phyloP scores from a whole-genome alignment of 2,329 filamentous ascomycete species.

The Xenosphaeropsis pyriputrescens region DNA sequence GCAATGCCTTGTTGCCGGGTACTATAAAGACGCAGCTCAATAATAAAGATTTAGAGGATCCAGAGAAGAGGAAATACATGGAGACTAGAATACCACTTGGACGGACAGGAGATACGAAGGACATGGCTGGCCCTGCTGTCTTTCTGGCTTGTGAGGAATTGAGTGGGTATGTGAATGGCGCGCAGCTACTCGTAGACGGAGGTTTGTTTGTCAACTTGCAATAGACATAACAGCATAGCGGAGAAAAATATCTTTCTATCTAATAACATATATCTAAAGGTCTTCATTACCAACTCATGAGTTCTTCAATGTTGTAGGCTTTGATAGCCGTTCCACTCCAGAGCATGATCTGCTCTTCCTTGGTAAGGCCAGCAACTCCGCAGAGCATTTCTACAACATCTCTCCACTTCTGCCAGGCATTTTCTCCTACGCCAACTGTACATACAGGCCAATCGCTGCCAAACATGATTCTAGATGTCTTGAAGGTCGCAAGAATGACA shows the following conservation, averaged over 20 bases:
- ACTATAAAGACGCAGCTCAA: slow-evolving; percentile 77
- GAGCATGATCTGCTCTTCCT: slow-evolving; percentile 48
- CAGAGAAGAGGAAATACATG: slow-evolving; percentile 62
- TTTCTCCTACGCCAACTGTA: slow-evolving; percentile 39
- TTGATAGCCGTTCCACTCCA: slow-evolving; percentile 59
- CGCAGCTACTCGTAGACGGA: slow-evolving; percentile 75
- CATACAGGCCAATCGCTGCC: slow-evolving; percentile 92
- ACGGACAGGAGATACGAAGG: slow-evolving; percentile 53
- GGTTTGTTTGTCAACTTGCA: slow-evolving; percentile 84
- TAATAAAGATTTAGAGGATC: slow-evolving; percentile 64
- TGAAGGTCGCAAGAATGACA: slow-evolving; percentile 58
- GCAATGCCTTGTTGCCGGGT: slow-evolving; percentile 72
- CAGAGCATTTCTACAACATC: slow-evolving; percentile 55
- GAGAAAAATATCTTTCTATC: not conserved
- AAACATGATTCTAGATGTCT: slow-evolving; percentile 65
- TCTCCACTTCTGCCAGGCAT: slow-evolving; percentile 64
- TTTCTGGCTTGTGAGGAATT: slow-evolving; percentile 70
- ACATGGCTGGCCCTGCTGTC: slow-evolving; percentile 72
- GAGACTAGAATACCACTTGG: slow-evolving; percentile 69
- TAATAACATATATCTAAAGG: not conserved
- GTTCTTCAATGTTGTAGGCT: slow-evolving; percentile 45
- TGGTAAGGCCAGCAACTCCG: slow-evolving; percentile 41
- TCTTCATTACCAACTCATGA: not conserved
- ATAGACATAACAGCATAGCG: slow-evolving; percentile 21
- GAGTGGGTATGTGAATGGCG: slow-evolving; percentile 69